Evolutionary conservation across 1,139 yeast genomes (phyloP), one percentile per base, ranked within the genome.

Genomic region (Pichia sp.): DNA sequence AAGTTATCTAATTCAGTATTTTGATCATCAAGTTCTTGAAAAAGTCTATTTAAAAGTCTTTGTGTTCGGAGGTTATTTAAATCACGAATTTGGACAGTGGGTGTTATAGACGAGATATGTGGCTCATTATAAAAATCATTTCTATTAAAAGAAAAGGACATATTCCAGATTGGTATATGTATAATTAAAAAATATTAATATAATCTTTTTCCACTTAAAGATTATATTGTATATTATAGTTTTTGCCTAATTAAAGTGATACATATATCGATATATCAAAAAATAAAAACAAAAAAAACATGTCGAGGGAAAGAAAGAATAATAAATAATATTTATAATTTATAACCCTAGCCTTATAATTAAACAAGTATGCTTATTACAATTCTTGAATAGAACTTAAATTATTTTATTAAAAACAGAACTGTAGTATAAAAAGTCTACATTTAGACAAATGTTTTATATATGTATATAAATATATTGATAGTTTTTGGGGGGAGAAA

Each of bases 11-110:
- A 48, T 24, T 52, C 56, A 4, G 42, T 45, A 30, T 57, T 51
- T 37, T 60, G 59, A 35, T 59, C 64, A 29, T 55, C 57, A 20
- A 61, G 39, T 11, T 56, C 58, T n/a, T 57, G 53, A 12, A 60
- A 42, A 12, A 61, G 43, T 24, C 59, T 42, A 39, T 58, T 56
- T 20, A 60, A 40, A 11, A 60, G 37, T 9, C 44, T 46, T 30
- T 52, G 53, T 2, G 55, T 46, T 36, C 53, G 55, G 11, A 28
- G 26, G 9, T 39, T 39, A 6, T 33, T 29, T 8, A 40, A n/a
- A 25, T 41, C 48, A 20, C 46, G 40, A 4, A 33, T 32, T 24
- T 44, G 46, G 9, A 20, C 20, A 5, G 42, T 35, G 1, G 40
- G 35, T 6, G 27, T 26, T 5, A 39, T 37, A 12, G 51, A 37